Evolutionary conservation across 306 rosid genomes (phyloP).

Genomic region (Ziziphus jujuba): DNA sequence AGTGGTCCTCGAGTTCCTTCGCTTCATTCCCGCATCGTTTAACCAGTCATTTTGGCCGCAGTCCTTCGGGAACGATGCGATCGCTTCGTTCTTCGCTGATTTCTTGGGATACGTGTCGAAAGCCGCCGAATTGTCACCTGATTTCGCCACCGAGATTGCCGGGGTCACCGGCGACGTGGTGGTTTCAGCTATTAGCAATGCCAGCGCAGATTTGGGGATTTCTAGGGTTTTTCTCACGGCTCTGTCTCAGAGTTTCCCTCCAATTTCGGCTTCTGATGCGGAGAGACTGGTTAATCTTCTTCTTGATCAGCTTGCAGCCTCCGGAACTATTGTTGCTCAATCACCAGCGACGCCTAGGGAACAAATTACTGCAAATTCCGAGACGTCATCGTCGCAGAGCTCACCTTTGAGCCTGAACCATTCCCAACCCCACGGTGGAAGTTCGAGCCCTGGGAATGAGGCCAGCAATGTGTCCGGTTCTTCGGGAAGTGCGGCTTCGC

Average conservation of each 20-base stretch:
- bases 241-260: constrained; percentile 60
- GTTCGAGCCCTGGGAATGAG: constrained; percentile 64
- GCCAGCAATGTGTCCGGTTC: constrained; percentile 60
- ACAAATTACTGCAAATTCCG: constrained; percentile 40
- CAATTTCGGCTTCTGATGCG: constrained; percentile 61
- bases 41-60: constrained; percentile 79
- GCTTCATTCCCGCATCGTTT: constrained; percentile 67
- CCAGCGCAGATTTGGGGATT: constrained; percentile 47
- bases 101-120: constrained; percentile 55
- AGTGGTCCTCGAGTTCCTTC: constrained; percentile 68
- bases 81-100: constrained; percentile 59
- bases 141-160: constrained; percentile 59
- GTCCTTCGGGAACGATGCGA: constrained; percentile 53
- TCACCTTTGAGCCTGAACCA: constrained; percentile 65
- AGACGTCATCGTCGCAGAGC: constrained; percentile 69
- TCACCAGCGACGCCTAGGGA: constrained; percentile 48
- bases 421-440: constrained; percentile 35
- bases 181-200: constrained; percentile 41
- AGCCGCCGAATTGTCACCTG: constrained; percentile 66
- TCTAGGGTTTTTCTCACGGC: constrained; percentile 71
- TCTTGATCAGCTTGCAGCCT: constrained; percentile 53
- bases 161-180: constrained; percentile 61
- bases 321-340: constrained; percentile 35
- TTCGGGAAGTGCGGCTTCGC: constrained; percentile 54
- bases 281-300: constrained; percentile 53